Percentiles rank a stretch among this genome's conserved stretches.
These are phyloP conservation scores for Paecilomyces sp. DNA, from an alignment of 2,329 filamentous ascomycete species.

Conservation along the genomic window DNA sequence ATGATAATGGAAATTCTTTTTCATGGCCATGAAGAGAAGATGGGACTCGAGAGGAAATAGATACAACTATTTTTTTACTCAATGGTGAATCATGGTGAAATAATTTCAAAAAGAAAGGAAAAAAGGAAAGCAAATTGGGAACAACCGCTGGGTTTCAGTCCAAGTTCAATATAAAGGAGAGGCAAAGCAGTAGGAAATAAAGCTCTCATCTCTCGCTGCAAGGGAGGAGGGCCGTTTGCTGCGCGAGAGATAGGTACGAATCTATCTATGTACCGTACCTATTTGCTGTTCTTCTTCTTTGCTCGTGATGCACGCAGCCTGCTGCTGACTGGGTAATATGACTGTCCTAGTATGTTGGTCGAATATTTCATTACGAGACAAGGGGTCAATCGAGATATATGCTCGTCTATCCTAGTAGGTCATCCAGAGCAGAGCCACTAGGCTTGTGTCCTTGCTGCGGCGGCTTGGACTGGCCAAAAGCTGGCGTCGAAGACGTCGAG, in stretches of 20 bases:
- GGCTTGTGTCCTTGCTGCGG: conserved; percentile 24
- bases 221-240: too few species aligned
- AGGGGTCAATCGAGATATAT: not conserved
- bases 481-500: conserved; percentile 41
- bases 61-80: not conserved
- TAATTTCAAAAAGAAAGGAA: not conserved
- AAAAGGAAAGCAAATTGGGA: not conserved
- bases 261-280: not conserved
- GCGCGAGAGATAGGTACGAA: too few species aligned
- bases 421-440: conserved; percentile 33
- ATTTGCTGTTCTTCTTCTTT: not conserved
- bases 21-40: not conserved
- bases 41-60: not conserved
- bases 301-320: not conserved
- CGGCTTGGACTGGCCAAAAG: conserved; percentile 11
- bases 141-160: too few species aligned
- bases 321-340: not conserved
- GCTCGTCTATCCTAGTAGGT: conserved; percentile 28
- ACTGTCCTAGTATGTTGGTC: not conserved
- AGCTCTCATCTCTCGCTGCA: too few species aligned
- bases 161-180: too few species aligned
- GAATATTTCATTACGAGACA: not conserved
- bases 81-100: not conserved
- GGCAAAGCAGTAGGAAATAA: too few species aligned
- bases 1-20: not conserved